Evolutionary conservation across 75 land plant species (phyloP), one percentile per base, ranked within the genome.

Genomic region (Larix kaempferi): DNA sequence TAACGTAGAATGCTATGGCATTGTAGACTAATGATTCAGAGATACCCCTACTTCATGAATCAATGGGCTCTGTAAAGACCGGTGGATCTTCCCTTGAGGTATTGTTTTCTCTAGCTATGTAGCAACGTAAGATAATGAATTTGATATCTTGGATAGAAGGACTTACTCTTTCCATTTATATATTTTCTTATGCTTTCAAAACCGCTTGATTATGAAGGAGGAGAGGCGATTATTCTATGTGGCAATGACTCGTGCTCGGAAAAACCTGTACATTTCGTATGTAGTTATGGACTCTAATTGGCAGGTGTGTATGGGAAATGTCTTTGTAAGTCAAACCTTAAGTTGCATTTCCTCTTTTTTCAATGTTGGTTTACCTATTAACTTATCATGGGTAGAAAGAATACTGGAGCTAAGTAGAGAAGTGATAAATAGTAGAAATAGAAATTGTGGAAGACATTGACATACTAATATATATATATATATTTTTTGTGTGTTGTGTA

Each of bases 181-280:
- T 26, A 21, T 57, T 35, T 74, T 21, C 75, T 66, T 71, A 54
- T 57, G 67, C 5, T 58, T 72, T 60, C 21, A 35, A 77, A 29
- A 22, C 41, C 25, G 59, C 25, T 80, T 59, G 77, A 33, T 19
- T 78, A 26, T 83, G 56, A 78, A 97, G 99, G 99, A 97, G 83
- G 99, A 97, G 75, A 85, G 99, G 15, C 90, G 99, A 13, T 77
- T 97, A 11, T 82, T 97, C 14, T 97, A 94, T 84, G 99, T 97
- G 15, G 99, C 92, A 61, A 97, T 97, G 95, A 97, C 99, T 74
- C 99, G 99, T 76, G 99, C 99, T 71, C 78, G 93, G 26, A 91
- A 86, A 73, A 97, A 91, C 59, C 86, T 97, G 71, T 91, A 88
- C 75, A 91, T 97, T 62, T 76, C 89, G 61, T 89, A 97, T 82